phyloP scores from a whole-genome alignment of 1,284 basidiomycete species.

The Violaceomyces palustris region DNA sequence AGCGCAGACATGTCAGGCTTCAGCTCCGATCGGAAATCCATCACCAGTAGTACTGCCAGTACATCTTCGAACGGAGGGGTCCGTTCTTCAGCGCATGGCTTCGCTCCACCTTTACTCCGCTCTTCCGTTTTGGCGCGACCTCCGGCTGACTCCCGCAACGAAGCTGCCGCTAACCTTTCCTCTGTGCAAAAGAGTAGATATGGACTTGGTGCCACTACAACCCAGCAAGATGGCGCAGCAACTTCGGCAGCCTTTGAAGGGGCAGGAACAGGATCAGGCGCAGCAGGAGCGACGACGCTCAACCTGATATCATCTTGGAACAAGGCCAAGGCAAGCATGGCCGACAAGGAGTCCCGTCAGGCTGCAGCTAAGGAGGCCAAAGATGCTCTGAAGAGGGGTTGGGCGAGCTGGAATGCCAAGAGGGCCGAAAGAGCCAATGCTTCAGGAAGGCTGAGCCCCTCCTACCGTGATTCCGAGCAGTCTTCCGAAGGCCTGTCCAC shows the following conservation, averaged over 20 bases:
- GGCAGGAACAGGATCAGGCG: neutral
- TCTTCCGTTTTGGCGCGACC: neutral
- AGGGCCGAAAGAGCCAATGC: conserved; percentile 11
- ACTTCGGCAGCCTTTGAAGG: too few species aligned
- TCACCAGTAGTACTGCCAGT: neutral
- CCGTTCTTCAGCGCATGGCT: neutral
- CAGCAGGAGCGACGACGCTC: conserved; percentile 9
- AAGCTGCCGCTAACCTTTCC: conserved; percentile 16
- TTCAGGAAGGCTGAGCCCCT: conserved; percentile 1
- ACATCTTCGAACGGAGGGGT: neutral
- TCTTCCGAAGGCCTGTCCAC: neutral
- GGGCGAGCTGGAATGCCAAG: conserved; percentile 45
- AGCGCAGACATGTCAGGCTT: too few species aligned
- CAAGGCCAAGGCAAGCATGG: conserved; percentile 47
- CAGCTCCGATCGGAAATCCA: neutral
- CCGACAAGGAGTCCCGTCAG: conserved; percentile 45
- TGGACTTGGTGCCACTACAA: too few species aligned
- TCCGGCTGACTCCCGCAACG: conserved; percentile 3
- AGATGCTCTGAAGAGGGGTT: conserved; percentile 46
- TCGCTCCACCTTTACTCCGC: neutral
- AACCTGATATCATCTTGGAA: conserved; percentile 36
- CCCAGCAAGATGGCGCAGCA: too few species aligned
- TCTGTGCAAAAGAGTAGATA: conserved; percentile 21
- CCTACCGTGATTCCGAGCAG: conserved; percentile 1
- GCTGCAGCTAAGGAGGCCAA: conserved; percentile 45